Base-by-base conservation (phyloP, 208 protist species). In the Trypanosoma brucei region DNA sequence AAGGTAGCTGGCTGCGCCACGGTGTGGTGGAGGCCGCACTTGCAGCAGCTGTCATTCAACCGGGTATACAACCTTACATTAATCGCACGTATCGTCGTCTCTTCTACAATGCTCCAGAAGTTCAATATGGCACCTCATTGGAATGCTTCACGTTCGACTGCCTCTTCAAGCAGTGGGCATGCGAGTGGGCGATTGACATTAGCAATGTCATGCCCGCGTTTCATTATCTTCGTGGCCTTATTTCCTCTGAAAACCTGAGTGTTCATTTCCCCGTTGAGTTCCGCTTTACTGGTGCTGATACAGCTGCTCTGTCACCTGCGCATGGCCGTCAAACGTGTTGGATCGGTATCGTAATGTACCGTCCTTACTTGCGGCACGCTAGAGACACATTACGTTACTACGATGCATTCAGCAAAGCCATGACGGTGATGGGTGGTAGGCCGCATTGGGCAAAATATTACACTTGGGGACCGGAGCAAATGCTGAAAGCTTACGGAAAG, bases 281-380 rank as follows among this genome's bases (percentile, higher is more conserved):
- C 42, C 76, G 87, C 62, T 93, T 93, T 64, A 76, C 72, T 0
- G 76, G 70, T 31, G 59, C 69, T 0, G 87, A 93, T 53, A 49
- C 42, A 44, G 79, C 77, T 2, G 77, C 74, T 61, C 64, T 94
- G 65, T 88, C 80, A 2, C 87, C 87, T 1, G 76, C 76, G 0
- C 60, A 72, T 42, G 82, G 78, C 2, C 76, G 84, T 8, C 58
- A 65, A 7, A 91, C 80, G 39, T 94, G 87, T 66, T 94, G 84
- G 82, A 81, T 94, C 44, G 87, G 87, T 7, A 76, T 90, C n/a
- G 82, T 94, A 34, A 94, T 94, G 84, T 94, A 94, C 76, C 68
- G 74, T 11, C 86, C 81, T 3, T 70, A 76, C 36, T 59, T 62
- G 6, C 53, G 46, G 14, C 68, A 88, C 39, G 84, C 86, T 3